Base-by-base conservation (phyloP, 108 stramenopile genomes). In the Stephanodiscus triporus region DNA sequence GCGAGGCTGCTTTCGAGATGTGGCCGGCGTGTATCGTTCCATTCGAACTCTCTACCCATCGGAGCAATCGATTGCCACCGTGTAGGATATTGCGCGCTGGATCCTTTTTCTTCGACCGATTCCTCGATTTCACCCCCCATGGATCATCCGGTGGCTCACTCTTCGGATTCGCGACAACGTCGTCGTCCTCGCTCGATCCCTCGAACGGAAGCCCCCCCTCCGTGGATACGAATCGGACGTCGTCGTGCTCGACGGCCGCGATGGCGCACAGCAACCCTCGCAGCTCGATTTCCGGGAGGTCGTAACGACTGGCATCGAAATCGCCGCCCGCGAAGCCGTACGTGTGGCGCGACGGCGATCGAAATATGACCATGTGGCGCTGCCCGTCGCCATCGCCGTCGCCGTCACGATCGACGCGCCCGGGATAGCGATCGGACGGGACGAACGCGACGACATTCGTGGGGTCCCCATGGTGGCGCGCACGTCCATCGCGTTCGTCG, bases 261-360 rank as follows among this genome's bases (percentile, higher is more conserved):
- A 66, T 38, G 48, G 42, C 22, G 45, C 29, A 14, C 10, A 77
- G 32, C 9, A 77, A 45, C 5, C 40, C 38, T 2, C 69, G 60
- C 29, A 77, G 57, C 38, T 77, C 77, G 40, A 77, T 53, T 22
- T 22, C 62, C 36, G 77, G 77, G 43, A 77, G 56, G 70, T 73
- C 70, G 51, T 80, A 68, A 17, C 24, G 16, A 8, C 55, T 17
- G 16, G n/a, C 37, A 4, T 56, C 40, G 20, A 19, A 42, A 63
- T 2, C 27, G 49, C 61, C 59, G 6, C 29, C 22, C 13, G 61
- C 58, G 37, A 80, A 80, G 38, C 78, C 78, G 20, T 80, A 80
- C 6, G 78, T 80, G 29, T 80, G 78, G 20, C 78, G 72, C 1
- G 78, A 80, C 17, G 78, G 78, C 19, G 67, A 37, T 48, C 78